Conservation (phyloP, 306 rosid genomes). For the Lagenaria siceraria region DNA sequence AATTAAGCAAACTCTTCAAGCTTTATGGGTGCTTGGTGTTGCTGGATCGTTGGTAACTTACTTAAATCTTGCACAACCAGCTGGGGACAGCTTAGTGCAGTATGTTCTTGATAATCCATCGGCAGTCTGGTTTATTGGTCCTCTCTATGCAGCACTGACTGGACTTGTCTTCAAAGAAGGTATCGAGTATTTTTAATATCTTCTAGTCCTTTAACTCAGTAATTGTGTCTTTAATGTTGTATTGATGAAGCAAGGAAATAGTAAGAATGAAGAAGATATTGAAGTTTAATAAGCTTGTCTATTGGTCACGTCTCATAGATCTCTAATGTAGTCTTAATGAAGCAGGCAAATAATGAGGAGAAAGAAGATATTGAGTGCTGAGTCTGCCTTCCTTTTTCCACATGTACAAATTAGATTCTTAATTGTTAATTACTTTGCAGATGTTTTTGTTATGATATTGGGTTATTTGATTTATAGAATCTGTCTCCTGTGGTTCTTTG, state of each 20-base stretch:
- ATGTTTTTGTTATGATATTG: background rate
- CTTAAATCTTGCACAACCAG: slow-evolving; percentile 47
- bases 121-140: slow-evolving; percentile 79
- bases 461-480: background rate
- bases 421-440: background rate
- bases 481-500: background rate
- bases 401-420: background rate
- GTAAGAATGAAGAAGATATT: background rate
- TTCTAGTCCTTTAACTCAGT: background rate
- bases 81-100: slow-evolving; percentile 40
- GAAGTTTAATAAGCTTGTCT: background rate
- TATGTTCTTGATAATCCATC: slow-evolving; percentile 47
- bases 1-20: slow-evolving; percentile 79
- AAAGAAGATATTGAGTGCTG: background rate
- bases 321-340: background rate
- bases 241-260: background rate
- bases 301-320: background rate
- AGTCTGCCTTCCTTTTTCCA: background rate
- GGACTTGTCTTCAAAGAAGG: slow-evolving; percentile 97
- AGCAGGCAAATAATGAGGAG: background rate
- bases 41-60: slow-evolving; percentile 53
- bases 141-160: slow-evolving; percentile 75
- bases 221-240: background rate
- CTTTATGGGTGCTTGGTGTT: slow-evolving; percentile 73
- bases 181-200: slow-evolving; percentile 10